Evolutionary conservation across 169 alveolate genomes (phyloP).

Genomic region (Theileria parva): DNA sequence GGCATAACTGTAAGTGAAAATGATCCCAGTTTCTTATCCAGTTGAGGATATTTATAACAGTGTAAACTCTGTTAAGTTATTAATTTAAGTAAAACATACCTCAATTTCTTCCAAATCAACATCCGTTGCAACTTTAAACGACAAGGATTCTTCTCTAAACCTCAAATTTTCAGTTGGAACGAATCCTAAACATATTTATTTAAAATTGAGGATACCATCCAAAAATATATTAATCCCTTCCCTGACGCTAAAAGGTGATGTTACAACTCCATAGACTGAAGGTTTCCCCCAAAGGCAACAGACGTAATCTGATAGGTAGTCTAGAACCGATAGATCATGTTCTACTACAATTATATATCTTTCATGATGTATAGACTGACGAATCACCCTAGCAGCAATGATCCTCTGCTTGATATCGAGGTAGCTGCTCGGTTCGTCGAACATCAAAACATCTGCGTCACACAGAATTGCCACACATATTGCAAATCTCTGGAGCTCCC

Average conservation of each 20-base stretch:
- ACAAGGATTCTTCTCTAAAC: slow-evolving; percentile 95
- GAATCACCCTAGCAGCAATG: slow-evolving; percentile 92
- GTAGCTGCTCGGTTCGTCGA: slow-evolving; percentile 99
- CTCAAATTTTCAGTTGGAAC: slow-evolving; percentile 99
- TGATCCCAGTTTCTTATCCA: slow-evolving; percentile 86
- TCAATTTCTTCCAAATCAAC: slow-evolving; percentile 73
- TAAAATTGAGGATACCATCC: slow-evolving; percentile 79
- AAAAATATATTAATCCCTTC: slow-evolving; percentile 98
- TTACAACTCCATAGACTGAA: slow-evolving; percentile 99
- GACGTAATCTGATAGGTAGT: slow-evolving; percentile 97
- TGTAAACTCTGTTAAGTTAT: slow-evolving; percentile 68
- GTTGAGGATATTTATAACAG: slow-evolving; percentile 74
- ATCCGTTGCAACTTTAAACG: slow-evolving; percentile 84
- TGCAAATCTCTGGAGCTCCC: slow-evolving; percentile 98
- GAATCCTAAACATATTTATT: slow-evolving; percentile 75
- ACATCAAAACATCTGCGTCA: slow-evolving; percentile 95
- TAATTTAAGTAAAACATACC: slow-evolving; percentile 29
- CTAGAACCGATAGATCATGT: slow-evolving; percentile 99
- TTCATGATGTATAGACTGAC: slow-evolving; percentile 85
- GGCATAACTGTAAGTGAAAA: slow-evolving; percentile 85
- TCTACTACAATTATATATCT: slow-evolving; percentile 96
- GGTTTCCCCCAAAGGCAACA: slow-evolving; percentile 99
- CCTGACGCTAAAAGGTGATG: slow-evolving; percentile 98
- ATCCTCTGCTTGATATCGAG: slow-evolving; percentile 97
- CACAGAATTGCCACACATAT: slow-evolving; percentile 92